Evolutionary conservation across 2,329 filamentous ascomycete genomes (phyloP).

Genomic region (Aspergillus versicolor): DNA sequence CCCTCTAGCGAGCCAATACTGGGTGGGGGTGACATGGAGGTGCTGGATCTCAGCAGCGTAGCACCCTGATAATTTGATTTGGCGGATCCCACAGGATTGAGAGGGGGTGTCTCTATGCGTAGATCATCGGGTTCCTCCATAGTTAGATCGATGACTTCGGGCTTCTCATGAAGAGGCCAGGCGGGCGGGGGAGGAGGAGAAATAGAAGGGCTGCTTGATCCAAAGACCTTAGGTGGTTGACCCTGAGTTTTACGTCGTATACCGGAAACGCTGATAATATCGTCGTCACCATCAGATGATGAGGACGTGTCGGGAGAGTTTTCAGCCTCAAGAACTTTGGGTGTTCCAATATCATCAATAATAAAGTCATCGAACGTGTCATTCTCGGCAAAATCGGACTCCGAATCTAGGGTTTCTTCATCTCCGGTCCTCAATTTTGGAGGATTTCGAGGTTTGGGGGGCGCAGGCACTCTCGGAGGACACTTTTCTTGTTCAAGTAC

Average conservation of each 20-base stretch:
- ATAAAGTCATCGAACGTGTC: constrained; percentile 31
- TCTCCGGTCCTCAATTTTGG: constrained; percentile 18
- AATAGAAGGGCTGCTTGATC: constrained; percentile 9
- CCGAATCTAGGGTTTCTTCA: constrained; percentile 36
- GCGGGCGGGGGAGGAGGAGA: constrained; percentile 11
- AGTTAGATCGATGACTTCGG: constrained; percentile 37
- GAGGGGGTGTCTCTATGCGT: constrained; percentile 35
- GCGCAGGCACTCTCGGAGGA: constrained; percentile 26
- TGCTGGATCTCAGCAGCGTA: constrained; percentile 3
- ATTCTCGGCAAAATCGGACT: constrained; percentile 18
- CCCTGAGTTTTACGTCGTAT: constrained; percentile 15
- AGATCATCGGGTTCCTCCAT: constrained; percentile 24
- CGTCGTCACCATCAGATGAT: constrained; percentile 23
- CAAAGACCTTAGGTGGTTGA: constrained; percentile 9
- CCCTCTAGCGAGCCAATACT: constrained; percentile 9
- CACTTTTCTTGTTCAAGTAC: constrained; percentile 38
- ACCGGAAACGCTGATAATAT: constrained; percentile 23
- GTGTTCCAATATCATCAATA: constrained; percentile 26
- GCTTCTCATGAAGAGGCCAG: background rate
- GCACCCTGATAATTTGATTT: constrained; percentile 6
- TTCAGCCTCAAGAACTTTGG: background rate
- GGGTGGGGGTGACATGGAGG: constrained; percentile 20
- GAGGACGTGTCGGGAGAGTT: constrained; percentile 2
- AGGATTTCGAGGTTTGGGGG: constrained; percentile 12
- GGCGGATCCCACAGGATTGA: constrained; percentile 27